These are phyloP conservation scores for Mikania micrantha DNA, from an alignment of 129 eudicot species.

Conservation along the genomic window DNA sequence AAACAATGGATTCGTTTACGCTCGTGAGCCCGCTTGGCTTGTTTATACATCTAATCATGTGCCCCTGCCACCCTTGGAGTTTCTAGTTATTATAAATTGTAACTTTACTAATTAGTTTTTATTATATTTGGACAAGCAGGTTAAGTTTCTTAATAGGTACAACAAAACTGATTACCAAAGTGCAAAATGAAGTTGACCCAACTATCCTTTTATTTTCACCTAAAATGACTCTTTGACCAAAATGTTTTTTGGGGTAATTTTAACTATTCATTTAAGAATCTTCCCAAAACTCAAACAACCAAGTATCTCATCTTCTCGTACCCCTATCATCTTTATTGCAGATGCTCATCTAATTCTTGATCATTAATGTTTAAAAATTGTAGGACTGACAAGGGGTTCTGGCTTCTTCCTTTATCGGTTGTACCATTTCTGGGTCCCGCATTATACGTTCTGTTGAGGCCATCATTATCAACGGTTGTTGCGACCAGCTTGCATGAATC, in stretches of 20 bases:
- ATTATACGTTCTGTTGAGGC: conserved; percentile 68
- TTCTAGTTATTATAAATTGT: too few relatives aligned
- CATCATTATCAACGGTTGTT: conserved; percentile 38
- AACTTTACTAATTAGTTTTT: too few relatives aligned
- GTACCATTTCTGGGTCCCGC: conserved; percentile 81
- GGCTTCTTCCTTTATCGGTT: conserved; percentile 70
- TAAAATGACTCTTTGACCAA: background rate
- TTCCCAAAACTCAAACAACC: background rate
- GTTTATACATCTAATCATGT: too few relatives aligned
- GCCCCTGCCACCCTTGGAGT: too few relatives aligned
- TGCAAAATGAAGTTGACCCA: background rate
- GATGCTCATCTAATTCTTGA: background rate
- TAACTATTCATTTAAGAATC: background rate
- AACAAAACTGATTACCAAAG: too few relatives aligned
- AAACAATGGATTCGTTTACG: too few relatives aligned
- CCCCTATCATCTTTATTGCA: background rate
- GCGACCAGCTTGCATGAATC: conserved; percentile 16
- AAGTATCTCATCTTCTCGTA: too few relatives aligned
- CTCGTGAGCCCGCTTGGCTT: too few relatives aligned
- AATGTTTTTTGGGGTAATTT: background rate
- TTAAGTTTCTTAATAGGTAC: too few relatives aligned
- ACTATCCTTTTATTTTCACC: background rate
- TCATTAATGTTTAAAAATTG: background rate
- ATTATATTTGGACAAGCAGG: too few relatives aligned
- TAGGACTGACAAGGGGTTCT: conserved; percentile 63